Evolutionary conservation across 768 basidiomycete species (phyloP).

Genomic region (Botryobasidium botryosum): DNA sequence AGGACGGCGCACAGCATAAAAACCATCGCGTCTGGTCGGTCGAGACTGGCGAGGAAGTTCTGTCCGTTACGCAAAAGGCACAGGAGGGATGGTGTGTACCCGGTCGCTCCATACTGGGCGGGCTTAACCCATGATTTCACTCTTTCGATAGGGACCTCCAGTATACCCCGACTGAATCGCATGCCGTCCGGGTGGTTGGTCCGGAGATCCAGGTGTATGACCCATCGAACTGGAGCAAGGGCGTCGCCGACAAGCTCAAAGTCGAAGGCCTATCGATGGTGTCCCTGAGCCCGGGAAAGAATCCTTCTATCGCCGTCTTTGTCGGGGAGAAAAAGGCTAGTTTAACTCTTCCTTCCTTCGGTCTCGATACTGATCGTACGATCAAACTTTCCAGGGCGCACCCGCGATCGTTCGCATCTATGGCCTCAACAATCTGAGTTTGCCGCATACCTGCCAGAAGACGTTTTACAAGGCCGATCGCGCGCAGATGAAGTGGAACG

Average conservation of each 20-base stretch:
- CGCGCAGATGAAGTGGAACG: conserved; percentile 90
- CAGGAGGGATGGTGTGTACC: conserved; percentile 56
- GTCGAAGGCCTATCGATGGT: conserved; percentile 70
- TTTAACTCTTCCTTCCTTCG: conserved; percentile 2
- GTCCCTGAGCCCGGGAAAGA: conserved; percentile 64
- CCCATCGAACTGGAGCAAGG: conserved; percentile 64
- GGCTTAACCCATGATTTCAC: conserved; percentile 16
- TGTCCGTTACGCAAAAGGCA: conserved; percentile 78
- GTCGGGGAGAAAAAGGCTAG: conserved; percentile 81
- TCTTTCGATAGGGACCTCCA: conserved; percentile 39
- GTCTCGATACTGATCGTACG: not conserved
- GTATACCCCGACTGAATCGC: conserved; percentile 77
- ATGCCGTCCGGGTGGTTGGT: conserved; percentile 65
- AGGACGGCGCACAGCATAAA: conserved; percentile 82
- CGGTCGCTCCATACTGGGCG: conserved; percentile 13
- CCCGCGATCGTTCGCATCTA: conserved; percentile 82
- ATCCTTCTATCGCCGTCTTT: conserved; percentile 83
- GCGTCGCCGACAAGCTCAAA: conserved; percentile 63
- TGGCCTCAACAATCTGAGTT: conserved; percentile 38
- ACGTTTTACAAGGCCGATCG: conserved; percentile 93
- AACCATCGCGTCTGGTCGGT: conserved; percentile 85
- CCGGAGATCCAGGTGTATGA: conserved; percentile 72
- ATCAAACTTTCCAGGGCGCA: conserved; percentile 37
- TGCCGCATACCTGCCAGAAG: conserved; percentile 68
- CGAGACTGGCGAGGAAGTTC: conserved; percentile 72